Percentiles rank a stretch among this genome's conserved stretches.
These are phyloP conservation scores for Globisporangium spiculum DNA, from an alignment of 352 stramenopile genomes.

Conservation along the genomic window DNA sequence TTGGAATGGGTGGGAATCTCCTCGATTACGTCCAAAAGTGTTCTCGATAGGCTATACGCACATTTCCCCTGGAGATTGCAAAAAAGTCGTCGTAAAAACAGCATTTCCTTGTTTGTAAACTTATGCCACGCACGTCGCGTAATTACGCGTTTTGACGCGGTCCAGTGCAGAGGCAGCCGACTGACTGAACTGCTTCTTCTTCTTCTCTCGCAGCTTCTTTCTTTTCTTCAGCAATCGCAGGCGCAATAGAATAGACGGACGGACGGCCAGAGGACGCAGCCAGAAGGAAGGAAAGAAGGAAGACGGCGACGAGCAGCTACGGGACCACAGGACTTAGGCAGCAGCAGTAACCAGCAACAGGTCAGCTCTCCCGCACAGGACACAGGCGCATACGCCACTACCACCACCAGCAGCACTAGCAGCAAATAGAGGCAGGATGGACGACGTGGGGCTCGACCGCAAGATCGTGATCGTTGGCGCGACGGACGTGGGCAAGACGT, in stretches of 20 bases:
- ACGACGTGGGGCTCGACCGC: constrained; percentile 83
- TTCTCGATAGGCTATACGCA: too few relatives aligned
- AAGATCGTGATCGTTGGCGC: constrained; percentile 89
- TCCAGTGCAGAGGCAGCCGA: not conserved
- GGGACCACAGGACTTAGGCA: not conserved
- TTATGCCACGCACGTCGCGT: not conserved
- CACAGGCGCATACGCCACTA: not conserved
- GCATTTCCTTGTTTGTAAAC: not conserved
- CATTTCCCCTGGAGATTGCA: too few relatives aligned
- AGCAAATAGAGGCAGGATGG: constrained; percentile 33
- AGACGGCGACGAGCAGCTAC: not conserved
- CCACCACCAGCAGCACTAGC: not conserved
- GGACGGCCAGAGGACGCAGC: not conserved
- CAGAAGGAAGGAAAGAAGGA: not conserved
- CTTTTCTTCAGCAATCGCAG: not conserved
- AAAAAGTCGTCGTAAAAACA: not conserved
- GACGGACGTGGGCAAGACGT: constrained; percentile 88
- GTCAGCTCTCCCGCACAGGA: not conserved
- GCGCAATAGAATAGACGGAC: not conserved
- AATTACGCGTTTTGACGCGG: constrained; percentile 4
- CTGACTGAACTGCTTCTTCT: constrained; percentile 4
- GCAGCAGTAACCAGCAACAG: not conserved
- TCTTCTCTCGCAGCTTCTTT: constrained; percentile 6
- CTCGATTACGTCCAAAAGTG: too few relatives aligned
- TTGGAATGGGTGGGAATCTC: too few relatives aligned